phyloP scores from a whole-genome alignment of 805 yeast species.

The Kuraishia capsulata region DNA sequence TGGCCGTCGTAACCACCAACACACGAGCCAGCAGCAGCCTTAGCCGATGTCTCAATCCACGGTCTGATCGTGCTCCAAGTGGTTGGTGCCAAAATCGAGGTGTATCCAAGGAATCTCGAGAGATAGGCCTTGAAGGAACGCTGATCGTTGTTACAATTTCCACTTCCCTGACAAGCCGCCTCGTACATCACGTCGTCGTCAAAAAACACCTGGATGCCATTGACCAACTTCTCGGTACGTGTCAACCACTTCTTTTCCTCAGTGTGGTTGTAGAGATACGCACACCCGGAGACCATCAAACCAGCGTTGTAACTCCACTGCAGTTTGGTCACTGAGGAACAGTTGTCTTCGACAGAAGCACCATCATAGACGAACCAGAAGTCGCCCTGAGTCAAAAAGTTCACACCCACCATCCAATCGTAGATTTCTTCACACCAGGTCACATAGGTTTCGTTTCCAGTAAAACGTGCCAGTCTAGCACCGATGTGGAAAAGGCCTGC shows the following conservation, averaged over 20 bases:
- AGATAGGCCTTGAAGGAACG: slow-evolving; percentile 67
- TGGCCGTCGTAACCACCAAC: slow-evolving; percentile 79
- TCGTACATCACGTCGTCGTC: slow-evolving; percentile 50
- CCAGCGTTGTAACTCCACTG: slow-evolving; percentile 79
- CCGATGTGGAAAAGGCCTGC: slow-evolving; percentile 75
- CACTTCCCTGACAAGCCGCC: slow-evolving; percentile 56
- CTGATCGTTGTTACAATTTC: slow-evolving; percentile 62
- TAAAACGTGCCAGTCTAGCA: slow-evolving; percentile 76
- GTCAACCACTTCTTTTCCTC: slow-evolving; percentile 48
- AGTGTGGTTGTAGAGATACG: slow-evolving; percentile 58
- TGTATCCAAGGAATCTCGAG: slow-evolving; percentile 54
- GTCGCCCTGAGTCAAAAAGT: slow-evolving; percentile 26
- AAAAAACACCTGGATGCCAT: slow-evolving; percentile 39
- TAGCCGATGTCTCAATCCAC: slow-evolving; percentile 32
- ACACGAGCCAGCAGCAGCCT: slow-evolving; percentile 72
- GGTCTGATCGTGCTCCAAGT: slow-evolving; percentile 33
- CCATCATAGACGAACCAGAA: slow-evolving; percentile 60
- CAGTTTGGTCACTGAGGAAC: slow-evolving; percentile 38
- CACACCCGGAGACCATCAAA: slow-evolving; percentile 57
- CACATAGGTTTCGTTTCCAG: slow-evolving; percentile 61
- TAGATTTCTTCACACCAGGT: slow-evolving; percentile 66
- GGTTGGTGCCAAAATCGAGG: slow-evolving; percentile 52
- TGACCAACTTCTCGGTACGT: slow-evolving; percentile 40
- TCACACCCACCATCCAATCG: slow-evolving; percentile 57
- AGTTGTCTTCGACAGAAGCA: slow-evolving; percentile 37